Evolutionary conservation across 805 yeast genomes (phyloP), one percentile per base, ranked within the genome.

Genomic region (Yarrowia sp.): DNA sequence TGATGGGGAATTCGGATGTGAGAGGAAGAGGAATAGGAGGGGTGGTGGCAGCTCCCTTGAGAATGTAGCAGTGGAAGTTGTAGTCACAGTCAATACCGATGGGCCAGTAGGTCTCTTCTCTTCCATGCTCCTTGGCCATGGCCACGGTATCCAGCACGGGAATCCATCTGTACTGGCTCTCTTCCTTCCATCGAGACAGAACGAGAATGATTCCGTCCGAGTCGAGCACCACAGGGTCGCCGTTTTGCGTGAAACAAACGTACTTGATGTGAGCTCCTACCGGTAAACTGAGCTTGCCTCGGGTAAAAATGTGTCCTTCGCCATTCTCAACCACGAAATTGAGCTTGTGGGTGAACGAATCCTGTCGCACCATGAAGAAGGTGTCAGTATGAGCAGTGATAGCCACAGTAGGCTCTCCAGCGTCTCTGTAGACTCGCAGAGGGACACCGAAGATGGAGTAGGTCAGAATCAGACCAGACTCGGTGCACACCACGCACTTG

Each of bases 201-300:
- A 91, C 85, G 39, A 90, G 76, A 44, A 95, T 80, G 12, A 87
- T 84, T 70, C 92, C 92, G 70, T 88, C 92, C 39, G 82, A 80
- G n/a, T 96, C 97, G 67, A 88, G 89, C 8, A 93, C 76, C 70
- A 95, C 90, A 0, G 99, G 99, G 76, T 94, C 98, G 20, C 97
- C 97, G 73, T 85, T 88, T 53, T 88, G 87, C 50, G 91, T 89
- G 80, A 94, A 95, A 74, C 95, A 92, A n/a, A 89, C 76, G 70
- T 50, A 24, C 71, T 76, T 69, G 63, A 75, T 64, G 33, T 70
- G 79, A 78, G 73, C 79, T 83, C 74, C 70, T 40, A 75, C 81
- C 44, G 75, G 69, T 6, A 67, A 70, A 66, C 72, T 80, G 33
- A 73, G 49, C 17, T 50, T 49, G 24, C 60, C 60, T 3, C 49